Conservation (phyloP, 2,329 filamentous ascomycete genomes). For the Diaporthe sp. region DNA sequence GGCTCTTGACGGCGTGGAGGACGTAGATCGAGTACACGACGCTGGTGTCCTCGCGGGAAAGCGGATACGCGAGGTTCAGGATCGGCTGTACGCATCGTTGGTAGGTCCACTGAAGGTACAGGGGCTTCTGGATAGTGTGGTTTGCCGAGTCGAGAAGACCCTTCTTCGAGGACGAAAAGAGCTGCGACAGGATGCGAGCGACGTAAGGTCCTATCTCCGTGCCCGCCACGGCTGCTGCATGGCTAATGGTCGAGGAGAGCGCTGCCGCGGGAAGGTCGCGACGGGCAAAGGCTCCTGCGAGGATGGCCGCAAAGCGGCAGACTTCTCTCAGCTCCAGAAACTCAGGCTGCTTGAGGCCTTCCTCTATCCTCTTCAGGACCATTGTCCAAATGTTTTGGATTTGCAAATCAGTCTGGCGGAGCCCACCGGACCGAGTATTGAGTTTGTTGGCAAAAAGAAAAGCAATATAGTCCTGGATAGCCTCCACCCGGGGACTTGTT, state of each 20-base stretch:
- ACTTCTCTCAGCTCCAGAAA: slow-evolving; percentile 21
- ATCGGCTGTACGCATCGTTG: slow-evolving; percentile 60
- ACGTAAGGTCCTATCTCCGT: slow-evolving; percentile 52
- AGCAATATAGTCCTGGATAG: slow-evolving; percentile 28
- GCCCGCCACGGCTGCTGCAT: slow-evolving; percentile 28
- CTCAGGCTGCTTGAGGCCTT: slow-evolving; percentile 14
- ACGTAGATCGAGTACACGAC: slow-evolving; percentile 51
- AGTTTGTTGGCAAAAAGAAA: slow-evolving; percentile 38
- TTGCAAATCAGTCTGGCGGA: background rate
- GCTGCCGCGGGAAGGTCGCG: slow-evolving; percentile 30
- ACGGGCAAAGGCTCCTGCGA: slow-evolving; percentile 34
- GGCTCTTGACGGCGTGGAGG: slow-evolving; percentile 62
- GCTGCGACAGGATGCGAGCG: slow-evolving; percentile 56
- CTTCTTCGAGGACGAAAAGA: slow-evolving; percentile 51
- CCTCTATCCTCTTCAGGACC: slow-evolving; percentile 25
- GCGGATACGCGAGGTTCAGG: slow-evolving; percentile 56
- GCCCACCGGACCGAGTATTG: background rate
- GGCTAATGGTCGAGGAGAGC: slow-evolving; percentile 29
- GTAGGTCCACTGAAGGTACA: slow-evolving; percentile 63
- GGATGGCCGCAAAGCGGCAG: slow-evolving; percentile 28
- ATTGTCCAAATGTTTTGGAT: slow-evolving; percentile 20
- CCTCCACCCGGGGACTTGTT: slow-evolving; percentile 4
- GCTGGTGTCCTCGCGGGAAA: slow-evolving; percentile 41
- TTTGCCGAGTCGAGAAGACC: slow-evolving; percentile 23
- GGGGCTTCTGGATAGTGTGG: slow-evolving; percentile 34